Base-by-base conservation (phyloP, 345 rosid species). In the Laguncularia racemosa region DNA sequence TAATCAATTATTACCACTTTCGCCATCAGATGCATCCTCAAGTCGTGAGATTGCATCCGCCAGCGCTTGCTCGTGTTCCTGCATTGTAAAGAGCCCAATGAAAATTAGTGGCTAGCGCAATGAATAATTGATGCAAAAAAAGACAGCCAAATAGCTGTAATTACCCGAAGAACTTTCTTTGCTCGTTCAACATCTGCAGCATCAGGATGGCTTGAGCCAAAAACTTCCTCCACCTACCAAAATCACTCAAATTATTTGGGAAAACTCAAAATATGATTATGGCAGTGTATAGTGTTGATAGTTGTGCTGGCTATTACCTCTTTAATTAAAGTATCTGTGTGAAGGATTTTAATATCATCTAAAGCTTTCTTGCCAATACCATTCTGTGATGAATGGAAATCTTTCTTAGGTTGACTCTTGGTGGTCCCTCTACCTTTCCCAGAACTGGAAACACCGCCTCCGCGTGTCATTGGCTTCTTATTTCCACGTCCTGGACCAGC, bases 51-150 rank as follows among this genome's bases (percentile, higher is more conserved):
- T 95, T 46, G 97, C 99, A 20, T 81, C 86, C 15, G 85, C 67
- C 55, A 95, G 91, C 57, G 95, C 96, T 78, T 76, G 85, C 72
- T 90, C 97, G 47, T 90, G 97, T 40, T 95, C 93, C 99, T 95
- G 73, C 71, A 63, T 51, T 43, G 21, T 50, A 48, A 50, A 59
- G 47, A 19, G 48, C 12, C 16, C 45, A 46, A 14, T 26, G 13
- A 6, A 6, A 44, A 23, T 65, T 10, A n/a, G n/a, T n/a, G n/a
- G n/a, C n/a, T n/a, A 14, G 50, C 3, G 11, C 13, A 17, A 23
- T 28, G 52, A 20, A 13, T 15, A 17, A 20, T 46, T 44, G 0
- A 26, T 20, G 19, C 43, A 33, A 46, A 21, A 14, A 49, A 16
- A 19, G 51, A 57, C 14, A 44, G 56, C 13, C 55, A 52, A n/a